Conservation (phyloP, 2,329 filamentous ascomycete genomes). For the Lasiodiplodia hormozganensis region DNA sequence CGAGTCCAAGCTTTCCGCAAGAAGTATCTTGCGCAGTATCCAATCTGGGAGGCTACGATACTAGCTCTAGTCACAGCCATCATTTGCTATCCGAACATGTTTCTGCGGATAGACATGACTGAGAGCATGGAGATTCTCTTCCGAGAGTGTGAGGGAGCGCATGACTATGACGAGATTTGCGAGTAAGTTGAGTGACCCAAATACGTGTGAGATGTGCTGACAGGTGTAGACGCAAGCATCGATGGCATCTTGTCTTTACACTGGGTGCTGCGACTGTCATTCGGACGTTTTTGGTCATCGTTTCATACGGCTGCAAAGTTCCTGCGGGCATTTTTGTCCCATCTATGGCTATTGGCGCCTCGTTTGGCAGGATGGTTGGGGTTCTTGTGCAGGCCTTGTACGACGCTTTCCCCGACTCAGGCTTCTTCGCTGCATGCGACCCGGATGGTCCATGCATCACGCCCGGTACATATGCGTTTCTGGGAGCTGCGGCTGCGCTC, state of each 20-base stretch:
- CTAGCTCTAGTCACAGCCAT: slow-evolving; percentile 84
- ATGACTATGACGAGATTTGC: slow-evolving; percentile 90
- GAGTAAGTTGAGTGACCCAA: slow-evolving; percentile 59
- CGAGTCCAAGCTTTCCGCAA: slow-evolving; percentile 91
- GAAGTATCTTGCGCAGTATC: slow-evolving; percentile 84
- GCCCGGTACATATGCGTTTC: slow-evolving; percentile 93
- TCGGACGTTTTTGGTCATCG: slow-evolving; percentile 83
- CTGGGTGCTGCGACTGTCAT: slow-evolving; percentile 80
- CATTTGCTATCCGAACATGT: slow-evolving; percentile 96
- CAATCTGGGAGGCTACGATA: slow-evolving; percentile 84
- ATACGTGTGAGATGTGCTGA: slow-evolving; percentile 39
- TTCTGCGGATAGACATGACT: slow-evolving; percentile 96
- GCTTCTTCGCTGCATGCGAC: slow-evolving; percentile 87
- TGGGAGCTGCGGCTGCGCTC: slow-evolving; percentile 88
- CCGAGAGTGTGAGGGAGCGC: slow-evolving; percentile 85
- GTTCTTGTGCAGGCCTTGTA: slow-evolving; percentile 91
- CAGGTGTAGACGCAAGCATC: slow-evolving; percentile 62
- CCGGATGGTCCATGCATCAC: slow-evolving; percentile 96
- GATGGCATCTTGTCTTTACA: slow-evolving; percentile 79
- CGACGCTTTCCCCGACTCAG: slow-evolving; percentile 79
- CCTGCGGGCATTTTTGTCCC: slow-evolving; percentile 98
- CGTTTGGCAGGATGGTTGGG: slow-evolving; percentile 91
- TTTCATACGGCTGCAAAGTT: slow-evolving; percentile 97
- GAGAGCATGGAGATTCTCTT: slow-evolving; percentile 99
- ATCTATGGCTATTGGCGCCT: slow-evolving; percentile 95